Percentiles rank a stretch among this genome's conserved stretches.
These are phyloP conservation scores for Yamadazyma songkhlaensis DNA, from an alignment of 1,139 yeast genomes.

Conservation along the genomic window DNA sequence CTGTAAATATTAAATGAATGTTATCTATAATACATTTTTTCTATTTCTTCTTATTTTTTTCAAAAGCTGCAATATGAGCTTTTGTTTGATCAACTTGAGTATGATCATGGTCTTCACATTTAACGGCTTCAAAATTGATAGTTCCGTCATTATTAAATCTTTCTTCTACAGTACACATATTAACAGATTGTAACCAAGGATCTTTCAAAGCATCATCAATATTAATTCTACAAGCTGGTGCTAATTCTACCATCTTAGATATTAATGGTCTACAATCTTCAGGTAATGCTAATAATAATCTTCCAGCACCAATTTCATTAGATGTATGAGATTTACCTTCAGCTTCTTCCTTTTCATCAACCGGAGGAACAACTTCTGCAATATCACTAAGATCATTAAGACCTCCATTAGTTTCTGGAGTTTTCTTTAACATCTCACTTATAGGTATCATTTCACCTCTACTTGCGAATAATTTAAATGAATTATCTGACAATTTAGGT, in stretches of 20 bases:
- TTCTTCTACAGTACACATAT: slow-evolving; percentile 65
- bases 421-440: slow-evolving; percentile 38
- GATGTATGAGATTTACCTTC: slow-evolving; percentile 46
- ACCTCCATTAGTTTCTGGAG: slow-evolving; percentile 27
- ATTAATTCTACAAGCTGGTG: slow-evolving; percentile 83
- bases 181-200: slow-evolving; percentile 65
- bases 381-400: slow-evolving; percentile 28
- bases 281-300: slow-evolving; percentile 67
- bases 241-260: slow-evolving; percentile 73
- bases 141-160: slow-evolving; percentile 30
- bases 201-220: slow-evolving; percentile 82
- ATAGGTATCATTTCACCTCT: slow-evolving; percentile 45
- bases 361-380: slow-evolving; percentile 25
- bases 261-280: slow-evolving; percentile 64
- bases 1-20: slow-evolving; percentile 4
- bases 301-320: slow-evolving; percentile 64
- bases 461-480: slow-evolving; percentile 65
- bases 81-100: slow-evolving; percentile 89
- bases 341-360: background rate
- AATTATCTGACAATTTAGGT: slow-evolving; percentile 81
- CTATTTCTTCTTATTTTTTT: slow-evolving; percentile 63
- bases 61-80: slow-evolving; percentile 93
- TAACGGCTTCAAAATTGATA: slow-evolving; percentile 29
- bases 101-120: slow-evolving; percentile 66
- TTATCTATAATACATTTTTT: slow-evolving; percentile 1